Base-by-base conservation (phyloP, 164 flowering plant genomes). In the Litsea cubeba region DNA sequence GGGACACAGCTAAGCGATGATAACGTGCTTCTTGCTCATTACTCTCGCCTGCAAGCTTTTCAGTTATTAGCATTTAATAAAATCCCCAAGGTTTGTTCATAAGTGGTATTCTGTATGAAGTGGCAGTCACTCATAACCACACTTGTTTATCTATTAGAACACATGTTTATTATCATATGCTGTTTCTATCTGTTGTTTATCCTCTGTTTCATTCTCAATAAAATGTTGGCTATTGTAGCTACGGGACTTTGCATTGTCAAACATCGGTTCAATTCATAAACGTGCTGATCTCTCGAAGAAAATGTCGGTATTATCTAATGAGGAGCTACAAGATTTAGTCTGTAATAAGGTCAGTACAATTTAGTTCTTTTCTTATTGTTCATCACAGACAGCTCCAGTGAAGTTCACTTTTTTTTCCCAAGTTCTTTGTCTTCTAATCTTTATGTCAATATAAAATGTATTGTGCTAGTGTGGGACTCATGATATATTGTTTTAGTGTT, bases 1-100 rank as follows among this genome's bases (percentile, higher is more conserved):
- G 98, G 98, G 71, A 88, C 86, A 25, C 99, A 96, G 77, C 81
- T 93, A 72, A 85, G 86, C 66, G 99, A 96, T 85, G 97, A 93
- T 76, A 90, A 91, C 81, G 97, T 92, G 76, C 91, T 96, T 30
- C 90, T 87, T 71, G 79, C 88, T 71, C 97, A 96, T 85, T 92
- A 96, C 81, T 91, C 88, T 35, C 91, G 94, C 7, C 68, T 94
- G 68, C 94, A 89, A 78, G 84, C 97, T 73, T 92, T 96, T 77
- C 99, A 96, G 87, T 84, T 96, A 50, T 89, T 92, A 65, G 89
- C 89, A 60, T 96, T 90, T 75, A 94, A 94, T 81, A 91, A 87
- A 84, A 78, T 94, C 74, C 97, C 97, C n/a, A 91, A 94, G 98
- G 99, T 95, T 1, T 73, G 79, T 74, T 72, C 67, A 23, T 49